phyloP scores from a whole-genome alignment of 345 rosid species.

The Pugionium cornutum region DNA sequence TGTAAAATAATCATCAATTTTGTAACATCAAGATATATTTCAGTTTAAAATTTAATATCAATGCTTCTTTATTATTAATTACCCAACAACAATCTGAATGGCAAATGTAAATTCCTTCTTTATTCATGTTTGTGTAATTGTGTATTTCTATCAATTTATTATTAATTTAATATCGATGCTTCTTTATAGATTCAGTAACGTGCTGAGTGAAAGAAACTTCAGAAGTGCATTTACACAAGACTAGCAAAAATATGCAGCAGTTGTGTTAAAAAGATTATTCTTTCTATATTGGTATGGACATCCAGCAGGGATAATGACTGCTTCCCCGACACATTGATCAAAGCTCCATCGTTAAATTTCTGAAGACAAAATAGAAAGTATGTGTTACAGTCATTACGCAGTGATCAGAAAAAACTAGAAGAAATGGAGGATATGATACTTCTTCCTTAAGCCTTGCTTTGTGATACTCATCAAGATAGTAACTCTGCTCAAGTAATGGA shows the following conservation, averaged over 20 bases:
- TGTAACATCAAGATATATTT: no score
- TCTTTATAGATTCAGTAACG: constrained; percentile 54
- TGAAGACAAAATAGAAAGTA: constrained; percentile 2
- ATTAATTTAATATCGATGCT: constrained; percentile 19
- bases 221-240: constrained; percentile 89
- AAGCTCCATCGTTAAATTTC: constrained; percentile 95
- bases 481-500: constrained; percentile 82
- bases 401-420: constrained; percentile 13
- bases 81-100: constrained; percentile 28
- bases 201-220: constrained; percentile 90
- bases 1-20: background rate
- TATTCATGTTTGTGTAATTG: background rate
- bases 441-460: constrained; percentile 82
- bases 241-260: constrained; percentile 42
- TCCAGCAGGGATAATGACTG: constrained; percentile 88
- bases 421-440: constrained; percentile 32
- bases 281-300: constrained; percentile 90
- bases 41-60: background rate
- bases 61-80: constrained; percentile 26
- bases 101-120: constrained; percentile 16
- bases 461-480: constrained; percentile 73
- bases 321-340: constrained; percentile 93
- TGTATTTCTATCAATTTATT: constrained; percentile 18
- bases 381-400: background rate
- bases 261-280: constrained; percentile 26